Conservation (phyloP, 129 eudicot species). For the Flaveria brownii region DNA sequence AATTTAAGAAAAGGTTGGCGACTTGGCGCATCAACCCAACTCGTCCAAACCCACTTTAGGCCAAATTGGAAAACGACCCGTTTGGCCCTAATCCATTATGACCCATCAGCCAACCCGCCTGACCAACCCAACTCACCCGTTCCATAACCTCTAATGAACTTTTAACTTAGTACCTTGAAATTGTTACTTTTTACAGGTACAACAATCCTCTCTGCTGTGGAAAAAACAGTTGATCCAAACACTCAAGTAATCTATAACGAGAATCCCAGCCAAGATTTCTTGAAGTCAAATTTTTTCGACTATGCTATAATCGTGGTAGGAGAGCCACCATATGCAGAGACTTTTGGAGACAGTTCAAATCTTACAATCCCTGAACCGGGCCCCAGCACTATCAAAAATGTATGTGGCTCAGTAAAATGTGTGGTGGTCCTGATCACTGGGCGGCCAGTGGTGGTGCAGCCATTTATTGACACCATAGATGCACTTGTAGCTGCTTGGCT, state of each 20-base stretch:
- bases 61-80: not conserved
- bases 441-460: constrained; percentile 58
- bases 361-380: constrained; percentile 55
- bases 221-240: constrained; percentile 46
- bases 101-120: not conserved
- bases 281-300: constrained; percentile 46
- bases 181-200: constrained; percentile 45
- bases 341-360: constrained; percentile 54
- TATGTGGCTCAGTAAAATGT: constrained; percentile 56
- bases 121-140: not conserved
- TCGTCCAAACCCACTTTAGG: not conserved
- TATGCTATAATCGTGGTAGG: constrained; percentile 70
- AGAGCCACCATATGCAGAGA: constrained; percentile 60
- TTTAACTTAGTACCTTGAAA: not conserved
- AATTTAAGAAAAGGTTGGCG: not conserved
- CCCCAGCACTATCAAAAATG: constrained; percentile 41
- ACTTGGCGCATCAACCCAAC: not conserved
- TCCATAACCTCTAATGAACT: not conserved
- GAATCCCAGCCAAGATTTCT: constrained; percentile 45
- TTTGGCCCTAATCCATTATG: not conserved
- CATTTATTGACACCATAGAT: constrained; percentile 49
- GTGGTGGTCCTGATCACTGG: constrained; percentile 62
- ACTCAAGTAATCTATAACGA: constrained; percentile 47
- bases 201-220: constrained; percentile 57
- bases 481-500: constrained; percentile 81